phyloP scores from a whole-genome alignment of 2,329 filamentous ascomycete species.

The Scedosporium boydii region DNA sequence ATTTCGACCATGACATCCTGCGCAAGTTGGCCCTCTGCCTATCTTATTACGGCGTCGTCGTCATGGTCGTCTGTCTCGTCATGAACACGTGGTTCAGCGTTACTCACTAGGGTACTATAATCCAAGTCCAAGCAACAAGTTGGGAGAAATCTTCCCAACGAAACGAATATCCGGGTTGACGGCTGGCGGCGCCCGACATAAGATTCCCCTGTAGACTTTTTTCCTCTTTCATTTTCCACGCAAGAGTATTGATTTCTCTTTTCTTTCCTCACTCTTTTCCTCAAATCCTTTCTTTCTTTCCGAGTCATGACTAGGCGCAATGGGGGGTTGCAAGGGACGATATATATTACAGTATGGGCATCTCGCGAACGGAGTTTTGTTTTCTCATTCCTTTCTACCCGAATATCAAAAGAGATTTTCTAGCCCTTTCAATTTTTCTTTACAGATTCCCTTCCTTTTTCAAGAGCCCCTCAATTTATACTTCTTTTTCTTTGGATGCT shows the following conservation, averaged over 20 bases:
- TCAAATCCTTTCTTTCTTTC: background rate
- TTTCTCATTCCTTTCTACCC: background rate
- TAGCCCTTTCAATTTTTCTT: background rate
- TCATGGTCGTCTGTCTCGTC: constrained; percentile 81
- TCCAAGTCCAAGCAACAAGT: no score
- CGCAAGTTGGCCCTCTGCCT: constrained; percentile 66
- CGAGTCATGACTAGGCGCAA: background rate
- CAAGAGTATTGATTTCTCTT: background rate
- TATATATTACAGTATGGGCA: background rate
- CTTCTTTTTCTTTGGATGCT: background rate
- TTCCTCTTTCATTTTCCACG: background rate
- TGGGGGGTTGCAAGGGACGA: background rate
- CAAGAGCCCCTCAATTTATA: background rate
- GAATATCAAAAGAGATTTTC: background rate
- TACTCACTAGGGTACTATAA: constrained; percentile 37
- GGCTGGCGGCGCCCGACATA: no score
- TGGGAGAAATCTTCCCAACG: no score
- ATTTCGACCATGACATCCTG: constrained; percentile 56
- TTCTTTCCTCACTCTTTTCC: background rate
- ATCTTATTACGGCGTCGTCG: constrained; percentile 71
- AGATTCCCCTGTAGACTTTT: no score
- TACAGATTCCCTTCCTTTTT: background rate
- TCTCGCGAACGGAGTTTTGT: background rate
- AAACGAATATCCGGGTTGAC: no score
- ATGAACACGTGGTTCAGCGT: constrained; percentile 77